These are phyloP conservation scores for Mycosphaerella sp. DNA, from an alignment of 2,329 filamentous ascomycete genomes.

Conservation along the genomic window DNA sequence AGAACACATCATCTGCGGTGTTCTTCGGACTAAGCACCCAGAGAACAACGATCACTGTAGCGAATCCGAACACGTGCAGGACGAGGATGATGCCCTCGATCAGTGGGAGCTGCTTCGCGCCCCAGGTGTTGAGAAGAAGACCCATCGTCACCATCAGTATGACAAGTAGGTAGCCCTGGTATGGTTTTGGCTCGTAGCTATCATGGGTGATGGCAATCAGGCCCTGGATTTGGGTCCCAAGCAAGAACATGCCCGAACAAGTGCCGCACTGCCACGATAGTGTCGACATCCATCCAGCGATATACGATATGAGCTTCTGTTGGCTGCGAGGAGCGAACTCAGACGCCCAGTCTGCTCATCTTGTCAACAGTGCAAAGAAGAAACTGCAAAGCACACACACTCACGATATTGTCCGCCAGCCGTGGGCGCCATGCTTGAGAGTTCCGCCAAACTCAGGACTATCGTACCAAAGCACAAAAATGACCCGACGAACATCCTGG, in stretches of 20 bases:
- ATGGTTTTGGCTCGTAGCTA: constrained; percentile 9
- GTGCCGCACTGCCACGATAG: constrained; percentile 16
- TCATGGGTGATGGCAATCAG: constrained; percentile 13
- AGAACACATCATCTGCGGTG: constrained; percentile 27
- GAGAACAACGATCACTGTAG: constrained; percentile 29
- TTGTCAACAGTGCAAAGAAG: neutral
- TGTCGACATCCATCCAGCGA: constrained; percentile 18
- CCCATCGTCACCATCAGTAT: constrained; percentile 15
- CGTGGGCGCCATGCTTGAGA: constrained; percentile 26
- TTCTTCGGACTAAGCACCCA: constrained; percentile 26
- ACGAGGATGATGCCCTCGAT: constrained; percentile 36
- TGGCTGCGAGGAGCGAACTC: constrained; percentile 23
- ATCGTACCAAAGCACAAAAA: constrained; percentile 17
- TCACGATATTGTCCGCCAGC: constrained; percentile 27
- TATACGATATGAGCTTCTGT: constrained; percentile 25
- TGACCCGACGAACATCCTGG: constrained; percentile 15
- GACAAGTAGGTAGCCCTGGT: constrained; percentile 15
- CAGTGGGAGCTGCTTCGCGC: constrained; percentile 32
- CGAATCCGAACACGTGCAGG: constrained; percentile 28
- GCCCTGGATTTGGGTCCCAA: constrained; percentile 9
- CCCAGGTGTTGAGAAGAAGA: constrained; percentile 19
- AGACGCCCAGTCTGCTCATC: neutral
- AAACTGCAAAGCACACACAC: neutral
- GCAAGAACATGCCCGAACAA: constrained; percentile 13
- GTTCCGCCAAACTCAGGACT: constrained; percentile 23